phyloP scores from a whole-genome alignment of 305 asterid genomes.

The Andrographis paniculata region DNA sequence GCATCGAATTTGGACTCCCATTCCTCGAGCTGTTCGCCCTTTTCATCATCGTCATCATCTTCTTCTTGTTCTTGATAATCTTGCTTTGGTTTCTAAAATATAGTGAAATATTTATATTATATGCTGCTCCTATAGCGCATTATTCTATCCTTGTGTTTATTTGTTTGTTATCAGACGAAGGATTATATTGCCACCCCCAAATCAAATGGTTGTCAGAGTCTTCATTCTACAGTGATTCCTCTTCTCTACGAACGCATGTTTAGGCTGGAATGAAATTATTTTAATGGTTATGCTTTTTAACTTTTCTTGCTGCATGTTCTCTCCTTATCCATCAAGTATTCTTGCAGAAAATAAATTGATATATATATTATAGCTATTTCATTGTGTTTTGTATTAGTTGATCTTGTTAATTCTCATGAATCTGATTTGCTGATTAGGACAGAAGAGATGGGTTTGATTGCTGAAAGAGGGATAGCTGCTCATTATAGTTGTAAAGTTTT shows the following conservation, averaged over 20 bases:
- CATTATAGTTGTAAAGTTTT: conserved; percentile 82
- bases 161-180: conserved; percentile 45
- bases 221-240: conserved; percentile 90
- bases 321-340: conserved; percentile 4
- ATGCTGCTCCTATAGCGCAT: conserved; percentile 9
- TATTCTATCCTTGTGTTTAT: conserved; percentile 13
- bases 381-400: background rate
- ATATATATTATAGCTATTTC: background rate
- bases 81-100: conserved; percentile 2
- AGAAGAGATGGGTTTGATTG: conserved; percentile 93
- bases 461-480: conserved; percentile 90
- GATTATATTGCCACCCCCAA: conserved; percentile 86
- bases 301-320: conserved; percentile 1
- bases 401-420: background rate
- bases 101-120: conserved; percentile 1
- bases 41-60: too few species aligned
- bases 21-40: conserved; percentile 64
- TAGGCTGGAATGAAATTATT: conserved; percentile 47
- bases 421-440: conserved; percentile 62
- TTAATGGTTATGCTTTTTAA: conserved; percentile 6
- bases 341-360: conserved; percentile 1
- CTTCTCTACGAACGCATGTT: conserved; percentile 90
- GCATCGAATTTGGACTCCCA: conserved; percentile 91
- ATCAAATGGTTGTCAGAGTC: conserved; percentile 94
- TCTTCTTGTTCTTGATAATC: conserved; percentile 12